These are phyloP conservation scores for Vitis cinerea DNA, from an alignment of 164 flowering plant genomes.

Conservation along the genomic window DNA sequence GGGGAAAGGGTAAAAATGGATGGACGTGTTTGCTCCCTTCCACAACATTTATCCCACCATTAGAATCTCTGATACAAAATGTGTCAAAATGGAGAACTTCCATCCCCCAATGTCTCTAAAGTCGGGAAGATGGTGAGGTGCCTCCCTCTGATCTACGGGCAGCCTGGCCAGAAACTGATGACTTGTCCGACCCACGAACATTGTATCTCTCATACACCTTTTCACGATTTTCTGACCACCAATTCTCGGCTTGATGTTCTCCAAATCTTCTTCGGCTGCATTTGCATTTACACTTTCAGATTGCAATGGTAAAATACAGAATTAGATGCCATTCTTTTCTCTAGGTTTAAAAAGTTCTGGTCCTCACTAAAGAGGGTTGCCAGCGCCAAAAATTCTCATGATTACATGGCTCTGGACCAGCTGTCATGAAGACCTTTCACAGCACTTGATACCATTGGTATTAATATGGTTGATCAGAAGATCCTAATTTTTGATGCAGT, in stretches of 20 bases:
- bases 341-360: too few species aligned
- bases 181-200: constrained; percentile 55
- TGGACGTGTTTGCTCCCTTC: constrained; percentile 9
- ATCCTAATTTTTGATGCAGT: too few species aligned
- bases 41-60: constrained; percentile 12
- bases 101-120: constrained; percentile 17
- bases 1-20: neutral
- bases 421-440: too few species aligned
- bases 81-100: constrained; percentile 1
- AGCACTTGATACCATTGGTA: too few species aligned
- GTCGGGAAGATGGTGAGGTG: constrained; percentile 40
- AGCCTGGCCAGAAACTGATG: constrained; percentile 45
- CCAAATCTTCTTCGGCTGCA: constrained; percentile 80
- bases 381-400: too few species aligned
- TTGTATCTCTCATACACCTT: constrained; percentile 69
- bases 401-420: too few species aligned
- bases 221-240: constrained; percentile 84
- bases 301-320: neutral
- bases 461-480: too few species aligned
- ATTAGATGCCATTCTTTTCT: too few species aligned
- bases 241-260: constrained; percentile 70
- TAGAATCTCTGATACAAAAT: constrained; percentile 23
- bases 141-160: constrained; percentile 51
- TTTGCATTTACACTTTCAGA: constrained; percentile 11
- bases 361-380: too few species aligned